Percentiles rank a stretch among this genome's conserved stretches.
phyloP scores from a whole-genome alignment of 176 grass and related monocot species.

The Triticum monococcum region DNA sequence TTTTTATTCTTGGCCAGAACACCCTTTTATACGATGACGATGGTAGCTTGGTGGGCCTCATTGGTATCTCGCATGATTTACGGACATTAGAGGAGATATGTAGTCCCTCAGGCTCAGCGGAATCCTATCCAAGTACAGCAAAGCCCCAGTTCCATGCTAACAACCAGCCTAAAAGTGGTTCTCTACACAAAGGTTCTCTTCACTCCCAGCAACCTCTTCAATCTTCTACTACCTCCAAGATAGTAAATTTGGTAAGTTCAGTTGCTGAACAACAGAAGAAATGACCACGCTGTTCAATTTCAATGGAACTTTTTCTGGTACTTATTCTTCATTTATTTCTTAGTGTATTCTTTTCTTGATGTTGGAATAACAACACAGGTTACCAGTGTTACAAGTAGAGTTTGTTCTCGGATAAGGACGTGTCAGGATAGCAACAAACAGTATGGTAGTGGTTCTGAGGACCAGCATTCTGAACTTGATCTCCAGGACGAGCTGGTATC shows the following conservation, averaged over 20 bases:
- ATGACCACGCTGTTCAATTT: background rate
- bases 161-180: conserved; percentile 16
- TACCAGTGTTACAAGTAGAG: conserved; percentile 77
- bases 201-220: conserved; percentile 44
- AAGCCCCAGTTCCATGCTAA: conserved; percentile 24
- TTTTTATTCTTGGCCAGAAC: conserved; percentile 57
- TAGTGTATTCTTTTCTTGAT: conserved; percentile 36
- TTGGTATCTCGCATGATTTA: conserved; percentile 70
- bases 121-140: conserved; percentile 1
- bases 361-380: conserved; percentile 43
- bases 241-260: conserved; percentile 66
- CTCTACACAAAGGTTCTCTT: conserved; percentile 19
- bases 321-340: conserved; percentile 42
- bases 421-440: conserved; percentile 23
- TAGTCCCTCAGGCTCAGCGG: conserved; percentile 26
- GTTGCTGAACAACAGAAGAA: background rate
- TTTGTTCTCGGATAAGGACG: conserved; percentile 51
- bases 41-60: conserved; percentile 71
- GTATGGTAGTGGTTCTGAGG: conserved; percentile 18
- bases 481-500: conserved; percentile 42
- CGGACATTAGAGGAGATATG: conserved; percentile 49
- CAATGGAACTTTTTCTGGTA: background rate
- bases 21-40: conserved; percentile 91
- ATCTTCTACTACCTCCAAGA: conserved; percentile 66
- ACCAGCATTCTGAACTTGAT: conserved; percentile 41